A percentile compares a stretch with the other conserved stretches of the same genome.
phyloP scores from a whole-genome alignment of 495 filamentous ascomycete species.

The Letharia lupina region DNA sequence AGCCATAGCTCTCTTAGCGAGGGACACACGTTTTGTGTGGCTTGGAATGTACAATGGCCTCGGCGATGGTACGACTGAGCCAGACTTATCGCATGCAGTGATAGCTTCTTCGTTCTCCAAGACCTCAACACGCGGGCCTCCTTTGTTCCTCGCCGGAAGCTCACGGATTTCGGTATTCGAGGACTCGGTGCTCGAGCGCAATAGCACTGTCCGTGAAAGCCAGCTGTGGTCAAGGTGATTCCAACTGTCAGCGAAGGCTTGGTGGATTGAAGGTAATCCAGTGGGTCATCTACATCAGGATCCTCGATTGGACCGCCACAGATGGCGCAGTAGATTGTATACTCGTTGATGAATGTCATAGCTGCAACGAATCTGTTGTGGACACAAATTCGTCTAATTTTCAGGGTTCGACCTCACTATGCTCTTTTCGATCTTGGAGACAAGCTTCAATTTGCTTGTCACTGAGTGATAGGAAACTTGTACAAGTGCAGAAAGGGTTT shows the following conservation, averaged over 20 bases:
- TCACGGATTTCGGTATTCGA: neutral
- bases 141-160: neutral
- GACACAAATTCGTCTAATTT: too few species aligned
- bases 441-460: too few species aligned
- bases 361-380: too few species aligned
- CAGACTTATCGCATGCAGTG: neutral
- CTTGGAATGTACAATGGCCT: neutral
- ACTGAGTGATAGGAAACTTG: too few species aligned
- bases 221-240: neutral
- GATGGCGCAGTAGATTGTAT: neutral
- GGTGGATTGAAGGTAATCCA: too few species aligned
- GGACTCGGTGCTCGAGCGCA: neutral
- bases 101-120: neutral
- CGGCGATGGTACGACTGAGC: neutral
- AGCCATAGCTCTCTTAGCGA: neutral
- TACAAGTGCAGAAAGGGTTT: too few species aligned
- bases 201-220: neutral
- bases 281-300: neutral
- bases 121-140: neutral
- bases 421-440: too few species aligned
- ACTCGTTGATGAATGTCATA: neutral
- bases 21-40: neutral
- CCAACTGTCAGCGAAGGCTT: neutral
- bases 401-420: too few species aligned
- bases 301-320: conserved; percentile 3